Base-by-base conservation (phyloP, 2,329 filamentous ascomycete species). In the Colletotrichum sp. region DNA sequence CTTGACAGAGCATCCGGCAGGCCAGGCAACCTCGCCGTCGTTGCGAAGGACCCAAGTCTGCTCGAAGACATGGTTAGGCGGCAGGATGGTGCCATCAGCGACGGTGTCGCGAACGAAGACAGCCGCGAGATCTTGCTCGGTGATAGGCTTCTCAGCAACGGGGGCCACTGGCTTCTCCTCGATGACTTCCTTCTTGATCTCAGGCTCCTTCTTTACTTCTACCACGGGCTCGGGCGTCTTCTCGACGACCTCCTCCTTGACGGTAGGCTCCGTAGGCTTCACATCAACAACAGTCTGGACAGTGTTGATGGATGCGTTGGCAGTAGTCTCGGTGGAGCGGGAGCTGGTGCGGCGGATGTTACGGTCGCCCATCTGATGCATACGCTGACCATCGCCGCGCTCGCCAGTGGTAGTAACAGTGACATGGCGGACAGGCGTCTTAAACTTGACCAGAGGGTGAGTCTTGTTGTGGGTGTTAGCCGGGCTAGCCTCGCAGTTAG, bases 361-460 rank as follows among this genome's bases (percentile, higher is more conserved):
- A 18, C 79, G 81, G 82, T 98, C 96, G 69, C 96, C 96, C 90
- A 98, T 92, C 49, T 89, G 84, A n/a, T 91, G 90, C 82, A 94
- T 90, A 59, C 85, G 86, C 76, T 91, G 89, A 67, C 94, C 94
- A 79, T 92, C 88, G 75, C 90, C 90, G 80, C 95, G 92, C 85
- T 98, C 95, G 69, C 94, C 94, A 78, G 94, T 90, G 10, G 96
- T 99, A 66, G 93, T 96, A 69, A 99, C 95, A 77, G 92, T 96
- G 44, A 98, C 95, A 79, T 95, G 94, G 79, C 95, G 94, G 65
- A 99, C 94, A 12, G 96, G 95, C 4, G 95, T 98, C 90, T 95
- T 98, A 89, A 99, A 96, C 88, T 98, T 98, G 88, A 99, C 96
- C 80, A 99, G 88, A 32, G 97, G 97, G 81, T 99, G 97, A n/a